Base-by-base conservation (phyloP, 2,329 filamentous ascomycete genomes). In the Ceratocystis harringtonii region DNA sequence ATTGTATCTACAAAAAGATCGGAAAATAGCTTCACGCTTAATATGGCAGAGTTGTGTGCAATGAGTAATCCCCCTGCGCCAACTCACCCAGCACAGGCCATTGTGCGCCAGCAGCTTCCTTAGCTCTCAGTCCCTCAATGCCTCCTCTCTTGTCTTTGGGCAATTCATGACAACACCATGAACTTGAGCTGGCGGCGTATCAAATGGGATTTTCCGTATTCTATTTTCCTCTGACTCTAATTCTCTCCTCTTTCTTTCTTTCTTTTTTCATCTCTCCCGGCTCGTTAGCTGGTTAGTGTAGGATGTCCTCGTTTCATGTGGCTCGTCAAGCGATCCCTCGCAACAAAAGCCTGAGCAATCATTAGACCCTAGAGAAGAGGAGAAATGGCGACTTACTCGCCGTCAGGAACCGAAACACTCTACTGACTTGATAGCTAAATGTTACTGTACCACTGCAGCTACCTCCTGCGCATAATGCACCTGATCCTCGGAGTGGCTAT, bases 321-420 rank as follows among this genome's bases (percentile, higher is more conserved):
- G 52, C 52, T 58, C 52, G 25, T 58, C 52, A 58, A 58, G 52
- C 52, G 52, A 58, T 58, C 52, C 52, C 52, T 58, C 28, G 52
- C 52, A 15, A 58, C 32, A 19, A 36, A 58, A 19, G 28, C 52
- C 15, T 58, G 28, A 6, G 28, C 52, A 30, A 58, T 32, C 15
- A 58, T 58, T 19, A 32, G n/a, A 32, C 17, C 52, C 52, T 30
- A 30, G 52, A 17, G 52, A 58, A 58, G 25, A 36, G 28, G 28
- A 25, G 52, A 58, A 32, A 32, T 32, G 28, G 6, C 2, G 45
- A 22, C 10, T 50, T 50, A 7, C 45, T n/a, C 15, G n/a, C n/a
- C 45, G 22, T 17, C 15, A 32, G 25, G 17, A 52, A 52, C 48
- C 48, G 48, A 52, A 25, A 12, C 48, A 25, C 48, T 19, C 48